phyloP scores from a whole-genome alignment of 1,139 yeast species.

The Ogataea hybrid region DNA sequence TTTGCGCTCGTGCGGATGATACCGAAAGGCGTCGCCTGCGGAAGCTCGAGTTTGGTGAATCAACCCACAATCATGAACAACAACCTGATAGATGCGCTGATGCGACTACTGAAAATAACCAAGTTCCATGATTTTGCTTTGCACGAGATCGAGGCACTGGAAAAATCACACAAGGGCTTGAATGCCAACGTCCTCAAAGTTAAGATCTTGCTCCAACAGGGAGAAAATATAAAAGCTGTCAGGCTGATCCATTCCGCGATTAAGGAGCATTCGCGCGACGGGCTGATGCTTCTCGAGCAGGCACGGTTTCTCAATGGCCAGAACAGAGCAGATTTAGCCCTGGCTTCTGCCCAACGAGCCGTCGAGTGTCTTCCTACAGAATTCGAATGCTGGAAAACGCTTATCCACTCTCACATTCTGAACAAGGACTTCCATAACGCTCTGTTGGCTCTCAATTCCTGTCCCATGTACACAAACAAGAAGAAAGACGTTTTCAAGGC shows the following conservation, averaged over 20 bases:
- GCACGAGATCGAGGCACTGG: constrained; percentile 46
- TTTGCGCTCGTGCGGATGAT: constrained; percentile 60
- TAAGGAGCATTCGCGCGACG: constrained; percentile 56
- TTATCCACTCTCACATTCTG: constrained; percentile 71
- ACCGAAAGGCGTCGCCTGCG: constrained; percentile 61
- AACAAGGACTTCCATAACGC: constrained; percentile 74
- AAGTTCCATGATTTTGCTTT: constrained; percentile 61
- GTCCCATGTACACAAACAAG: constrained; percentile 83
- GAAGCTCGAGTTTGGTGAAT: constrained; percentile 65
- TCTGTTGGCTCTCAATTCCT: constrained; percentile 77
- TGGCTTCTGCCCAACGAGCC: constrained; percentile 69
- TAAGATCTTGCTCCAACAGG: constrained; percentile 51
- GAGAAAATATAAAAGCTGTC: constrained; percentile 80
- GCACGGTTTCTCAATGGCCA: constrained; percentile 69
- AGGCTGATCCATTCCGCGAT: constrained; percentile 62
- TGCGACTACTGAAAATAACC: constrained; percentile 63
- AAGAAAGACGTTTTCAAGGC: constrained; percentile 58
- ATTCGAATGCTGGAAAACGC: constrained; percentile 76
- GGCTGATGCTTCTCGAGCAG: constrained; percentile 59
- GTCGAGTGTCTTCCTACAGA: constrained; percentile 83
- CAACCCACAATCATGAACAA: constrained; percentile 69
- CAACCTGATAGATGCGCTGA: constrained; percentile 72
- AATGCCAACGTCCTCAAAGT: constrained; percentile 56
- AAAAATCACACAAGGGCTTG: constrained; percentile 13
- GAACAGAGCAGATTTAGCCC: constrained; percentile 67